These are phyloP conservation scores for Leishmania lainsoni DNA, from an alignment of 208 protist species.

Conservation along the genomic window DNA sequence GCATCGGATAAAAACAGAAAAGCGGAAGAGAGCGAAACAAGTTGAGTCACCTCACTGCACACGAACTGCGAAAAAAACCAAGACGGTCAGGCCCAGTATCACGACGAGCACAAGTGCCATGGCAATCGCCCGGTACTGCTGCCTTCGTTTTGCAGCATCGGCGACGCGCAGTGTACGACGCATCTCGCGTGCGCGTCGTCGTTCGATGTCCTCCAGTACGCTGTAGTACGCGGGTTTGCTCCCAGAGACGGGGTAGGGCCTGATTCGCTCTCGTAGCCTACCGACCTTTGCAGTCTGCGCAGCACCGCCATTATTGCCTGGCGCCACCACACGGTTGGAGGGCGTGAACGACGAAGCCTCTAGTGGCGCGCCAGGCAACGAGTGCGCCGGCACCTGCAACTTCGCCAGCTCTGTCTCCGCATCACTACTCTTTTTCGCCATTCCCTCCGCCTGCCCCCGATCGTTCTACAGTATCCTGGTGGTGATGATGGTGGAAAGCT, in stretches of 20 bases:
- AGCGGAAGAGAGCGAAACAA: neutral
- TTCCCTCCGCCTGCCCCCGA: neutral
- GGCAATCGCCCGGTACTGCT: conserved; percentile 5
- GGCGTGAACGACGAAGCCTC: neutral
- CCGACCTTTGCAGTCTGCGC: neutral
- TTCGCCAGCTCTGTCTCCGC: conserved; percentile 3
- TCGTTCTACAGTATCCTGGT: neutral
- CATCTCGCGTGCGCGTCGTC: conserved; percentile 25
- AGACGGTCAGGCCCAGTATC: neutral
- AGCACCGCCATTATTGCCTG: neutral
- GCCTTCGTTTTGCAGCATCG: conserved; percentile 1
- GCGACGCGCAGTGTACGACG: conserved; percentile 12
- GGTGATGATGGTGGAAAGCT: neutral
- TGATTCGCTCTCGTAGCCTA: conserved; percentile 10
- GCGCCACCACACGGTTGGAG: neutral
- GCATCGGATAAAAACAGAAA: neutral
- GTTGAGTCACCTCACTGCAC: neutral
- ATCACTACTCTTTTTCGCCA: conserved; percentile 5
- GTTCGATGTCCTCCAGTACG: conserved; percentile 21
- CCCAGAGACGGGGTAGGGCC: neutral
- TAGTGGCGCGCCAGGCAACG: neutral
- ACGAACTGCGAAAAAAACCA: neutral
- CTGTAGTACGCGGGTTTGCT: conserved; percentile 11
- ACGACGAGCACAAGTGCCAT: conserved; percentile 13
- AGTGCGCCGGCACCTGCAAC: conserved; percentile 18